These are phyloP conservation scores for Adansonia gregorii DNA, from an alignment of 441 rosid genomes.

Conservation along the genomic window DNA sequence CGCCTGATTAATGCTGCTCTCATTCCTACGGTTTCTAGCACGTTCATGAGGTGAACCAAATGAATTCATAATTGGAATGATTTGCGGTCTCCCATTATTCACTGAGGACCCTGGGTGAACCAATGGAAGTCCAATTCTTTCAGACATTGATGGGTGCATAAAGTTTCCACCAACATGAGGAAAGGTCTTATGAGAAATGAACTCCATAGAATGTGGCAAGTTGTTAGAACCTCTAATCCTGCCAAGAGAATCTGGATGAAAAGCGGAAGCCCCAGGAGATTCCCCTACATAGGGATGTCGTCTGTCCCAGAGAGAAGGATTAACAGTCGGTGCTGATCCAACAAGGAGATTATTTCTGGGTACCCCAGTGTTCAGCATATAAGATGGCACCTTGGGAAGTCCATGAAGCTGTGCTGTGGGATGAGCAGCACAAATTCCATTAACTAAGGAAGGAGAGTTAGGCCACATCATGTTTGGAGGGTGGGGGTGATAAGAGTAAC, in stretches of 20 bases:
- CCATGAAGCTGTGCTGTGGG: constrained; percentile 41
- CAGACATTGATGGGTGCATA: constrained; percentile 37
- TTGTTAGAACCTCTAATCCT: constrained; percentile 47
- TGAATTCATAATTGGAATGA: constrained; percentile 42
- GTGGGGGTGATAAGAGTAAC: constrained; percentile 44
- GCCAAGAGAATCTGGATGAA: constrained; percentile 60
- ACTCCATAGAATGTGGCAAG: constrained; percentile 50
- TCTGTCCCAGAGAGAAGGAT: constrained; percentile 58
- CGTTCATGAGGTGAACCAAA: constrained; percentile 54
- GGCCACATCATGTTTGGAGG: constrained; percentile 58
- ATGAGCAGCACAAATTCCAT: constrained; percentile 47
- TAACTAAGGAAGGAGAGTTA: constrained; percentile 53
- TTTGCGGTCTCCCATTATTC: constrained; percentile 46
- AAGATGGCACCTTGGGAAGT: constrained; percentile 38
- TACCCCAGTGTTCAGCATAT: constrained; percentile 39
- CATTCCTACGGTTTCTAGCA: constrained; percentile 59
- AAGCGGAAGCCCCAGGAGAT: constrained; percentile 53
- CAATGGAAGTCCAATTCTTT: constrained; percentile 47
- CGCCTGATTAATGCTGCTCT: constrained; percentile 48
- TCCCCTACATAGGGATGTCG: constrained; percentile 47
- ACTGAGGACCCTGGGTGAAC: constrained; percentile 49
- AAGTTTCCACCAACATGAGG: constrained; percentile 44
- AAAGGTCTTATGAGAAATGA: constrained; percentile 44
- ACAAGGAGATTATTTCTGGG: constrained; percentile 47
- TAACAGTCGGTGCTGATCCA: constrained; percentile 58